A percentile compares a stretch with the other conserved stretches of the same genome.
Conservation (phyloP, 2,329 filamentous ascomycete genomes). For the Colletotrichum tropicicola region DNA sequence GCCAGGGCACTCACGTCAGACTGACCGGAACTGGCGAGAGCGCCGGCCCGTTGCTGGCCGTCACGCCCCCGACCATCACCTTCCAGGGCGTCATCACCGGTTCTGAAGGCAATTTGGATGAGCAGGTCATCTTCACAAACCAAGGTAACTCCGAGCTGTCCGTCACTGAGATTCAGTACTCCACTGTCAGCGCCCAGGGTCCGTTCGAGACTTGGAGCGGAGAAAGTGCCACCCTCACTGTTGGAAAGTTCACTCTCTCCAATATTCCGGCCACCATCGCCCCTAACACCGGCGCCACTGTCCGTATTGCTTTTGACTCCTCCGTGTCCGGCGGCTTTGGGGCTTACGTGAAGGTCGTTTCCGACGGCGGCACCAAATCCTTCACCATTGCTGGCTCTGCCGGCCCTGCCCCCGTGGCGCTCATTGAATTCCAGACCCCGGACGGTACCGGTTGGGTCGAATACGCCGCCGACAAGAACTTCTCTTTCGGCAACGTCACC, state of each 20-base stretch:
- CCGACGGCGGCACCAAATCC: slow-evolving; percentile 57
- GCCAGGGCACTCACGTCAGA: slow-evolving; percentile 53
- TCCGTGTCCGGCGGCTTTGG: slow-evolving; percentile 55
- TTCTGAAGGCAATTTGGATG: slow-evolving; percentile 45
- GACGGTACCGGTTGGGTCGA: slow-evolving; percentile 61
- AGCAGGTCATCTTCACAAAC: slow-evolving; percentile 59
- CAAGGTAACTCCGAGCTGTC: slow-evolving; percentile 55
- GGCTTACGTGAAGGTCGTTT: slow-evolving; percentile 56
- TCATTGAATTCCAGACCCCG: slow-evolving; percentile 63
- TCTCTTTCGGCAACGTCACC: slow-evolving; percentile 64
- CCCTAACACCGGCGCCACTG: slow-evolving; percentile 46
- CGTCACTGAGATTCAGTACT: slow-evolving; percentile 54
- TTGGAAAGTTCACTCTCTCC: slow-evolving; percentile 58
- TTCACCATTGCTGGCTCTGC: slow-evolving; percentile 59
- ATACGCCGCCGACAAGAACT: slow-evolving; percentile 52
- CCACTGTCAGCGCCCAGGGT: slow-evolving; percentile 50
- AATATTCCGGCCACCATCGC: slow-evolving; percentile 55
- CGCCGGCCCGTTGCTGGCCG: slow-evolving; percentile 50
- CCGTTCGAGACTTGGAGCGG: slow-evolving; percentile 51
- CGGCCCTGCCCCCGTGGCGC: slow-evolving; percentile 56
- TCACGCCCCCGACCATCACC: slow-evolving; percentile 57
- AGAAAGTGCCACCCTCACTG: slow-evolving; percentile 44
- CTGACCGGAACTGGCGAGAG: slow-evolving; percentile 60
- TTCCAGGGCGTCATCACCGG: slow-evolving; percentile 61
- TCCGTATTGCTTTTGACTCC: slow-evolving; percentile 58